Percentiles rank a stretch among this genome's conserved stretches.
phyloP scores from a whole-genome alignment of 2,329 filamentous ascomycete species.

The Rutstroemia sp. region DNA sequence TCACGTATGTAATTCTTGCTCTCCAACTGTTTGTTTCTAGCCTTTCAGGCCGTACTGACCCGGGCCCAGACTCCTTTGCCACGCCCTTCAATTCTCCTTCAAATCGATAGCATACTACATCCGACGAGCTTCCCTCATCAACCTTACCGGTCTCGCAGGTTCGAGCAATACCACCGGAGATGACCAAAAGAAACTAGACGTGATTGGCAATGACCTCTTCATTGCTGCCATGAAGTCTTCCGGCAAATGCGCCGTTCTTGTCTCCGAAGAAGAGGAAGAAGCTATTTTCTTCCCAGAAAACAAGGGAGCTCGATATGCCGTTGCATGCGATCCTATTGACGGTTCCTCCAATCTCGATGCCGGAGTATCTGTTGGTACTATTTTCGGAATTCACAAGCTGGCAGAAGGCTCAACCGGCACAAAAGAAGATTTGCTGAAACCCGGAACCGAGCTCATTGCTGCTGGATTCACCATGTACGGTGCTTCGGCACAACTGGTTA shows the following conservation, averaged over 20 bases:
- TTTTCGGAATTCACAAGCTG: constrained; percentile 91
- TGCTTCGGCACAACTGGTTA: constrained; percentile 89
- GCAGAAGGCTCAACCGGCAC: constrained; percentile 66
- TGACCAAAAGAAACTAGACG: constrained; percentile 99
- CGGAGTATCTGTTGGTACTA: constrained; percentile 94
- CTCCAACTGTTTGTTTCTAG: neutral
- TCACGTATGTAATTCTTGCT: constrained; percentile 62
- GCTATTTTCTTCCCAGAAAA: constrained; percentile 78
- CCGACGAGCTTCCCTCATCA: constrained; percentile 88
- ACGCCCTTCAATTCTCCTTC: constrained; percentile 98
- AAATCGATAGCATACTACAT: constrained; percentile 99
- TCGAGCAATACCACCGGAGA: constrained; percentile 94
- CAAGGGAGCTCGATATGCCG: constrained; percentile 76
- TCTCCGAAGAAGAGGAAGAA: constrained; percentile 97
- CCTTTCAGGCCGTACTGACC: constrained; percentile 9
- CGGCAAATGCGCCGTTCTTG: constrained; percentile 80
- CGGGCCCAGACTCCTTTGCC: constrained; percentile 71
- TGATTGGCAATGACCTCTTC: constrained; percentile 98
- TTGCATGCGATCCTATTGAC: constrained; percentile 96
- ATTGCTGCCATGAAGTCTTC: constrained; percentile 91
- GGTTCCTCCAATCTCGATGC: constrained; percentile 96
- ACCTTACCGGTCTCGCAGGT: constrained; percentile 89
- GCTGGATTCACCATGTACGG: constrained; percentile 99
- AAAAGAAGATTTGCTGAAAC: constrained; percentile 79
- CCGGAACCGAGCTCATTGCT: constrained; percentile 85